Base-by-base conservation (phyloP, 2,329 filamentous ascomycete genomes). In the Exophiala spinifera region DNA sequence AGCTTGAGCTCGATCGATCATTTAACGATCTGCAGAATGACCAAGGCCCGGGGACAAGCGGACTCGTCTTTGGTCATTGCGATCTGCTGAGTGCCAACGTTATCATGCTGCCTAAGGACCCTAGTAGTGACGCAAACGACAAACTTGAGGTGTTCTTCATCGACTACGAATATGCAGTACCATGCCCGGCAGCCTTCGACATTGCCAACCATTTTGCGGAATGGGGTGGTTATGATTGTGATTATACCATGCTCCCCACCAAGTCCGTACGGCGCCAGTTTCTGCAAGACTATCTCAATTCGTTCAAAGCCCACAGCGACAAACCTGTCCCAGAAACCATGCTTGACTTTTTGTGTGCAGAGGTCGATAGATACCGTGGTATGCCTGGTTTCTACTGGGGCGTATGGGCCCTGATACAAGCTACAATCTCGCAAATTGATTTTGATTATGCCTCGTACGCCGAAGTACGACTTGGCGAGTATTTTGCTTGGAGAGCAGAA, bases 131-230 rank as follows among this genome's bases (percentile, higher is more conserved):
- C 42, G 63, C 72, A 25, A 64, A 69, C 13, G 66, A 73, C 25
- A 69, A 70, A 31, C 68, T 77, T 20, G 78, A 74, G 2, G 86
- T 92, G 51, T 83, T 82, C 67, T 97, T 99, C 73, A 99, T 99
- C 70, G 94, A 99, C 74, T 99, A 97, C 76, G 94, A 99, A 72
- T 99, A 99, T 72, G 91, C 91, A 13, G 94, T 90, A 3, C 91
- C 94, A 2, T 92, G 91, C 1, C 92, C 92, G 1, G 91, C 91
- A 3, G 91, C 92, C 1, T 99, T 99, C 72, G 94, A 99, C 70
- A 85, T 99, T 64, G 87, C 92, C 47, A 99, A 99, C 74, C 94
- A 99, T 77, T 96, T 99, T 69, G 91, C 94, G 45, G 94, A 99
- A 74, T 99, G 94, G 92, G 91, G 87, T 56, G 94, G 94, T 53